Evolutionary conservation across 331 rosid species (phyloP).

Genomic region (Cydonia oblonga): DNA sequence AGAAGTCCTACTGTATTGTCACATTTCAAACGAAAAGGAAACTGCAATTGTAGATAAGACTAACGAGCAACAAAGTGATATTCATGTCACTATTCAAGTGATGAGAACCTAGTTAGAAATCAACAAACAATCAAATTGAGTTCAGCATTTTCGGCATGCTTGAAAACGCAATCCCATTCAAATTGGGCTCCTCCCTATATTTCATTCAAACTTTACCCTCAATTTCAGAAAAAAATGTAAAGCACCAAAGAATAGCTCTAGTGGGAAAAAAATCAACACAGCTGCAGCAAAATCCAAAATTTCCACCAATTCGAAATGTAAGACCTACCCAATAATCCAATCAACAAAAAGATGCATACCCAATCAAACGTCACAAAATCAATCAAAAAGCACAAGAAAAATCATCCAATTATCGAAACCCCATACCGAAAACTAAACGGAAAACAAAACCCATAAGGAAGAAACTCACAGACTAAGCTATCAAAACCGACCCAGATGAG

Average conservation of each 20-base stretch:
- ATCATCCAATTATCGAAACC: not conserved
- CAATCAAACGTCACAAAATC: not conserved
- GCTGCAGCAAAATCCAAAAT: not conserved
- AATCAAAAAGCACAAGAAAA: not conserved
- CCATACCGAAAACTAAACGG: not conserved
- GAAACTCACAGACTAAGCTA: not conserved
- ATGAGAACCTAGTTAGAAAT: not conserved
- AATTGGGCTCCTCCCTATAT: not conserved
- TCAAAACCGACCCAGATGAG: not conserved
- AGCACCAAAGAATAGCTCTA: not conserved
- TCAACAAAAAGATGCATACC: not conserved
- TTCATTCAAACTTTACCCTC: not conserved
- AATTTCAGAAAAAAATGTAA: not conserved
- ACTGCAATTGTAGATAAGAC: not conserved
- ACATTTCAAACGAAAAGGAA: not conserved
- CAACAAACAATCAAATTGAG: not conserved
- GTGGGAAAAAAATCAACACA: not conserved
- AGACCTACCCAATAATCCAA: not conserved
- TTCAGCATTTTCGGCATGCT: not conserved
- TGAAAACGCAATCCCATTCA: not conserved
- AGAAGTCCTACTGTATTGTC: not conserved
- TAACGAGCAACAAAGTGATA: not conserved
- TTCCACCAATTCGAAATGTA: not conserved
- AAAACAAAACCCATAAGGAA: slow-evolving; percentile 3
- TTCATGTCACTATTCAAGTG: not conserved